A percentile compares a stretch with the other conserved stretches of the same genome.
phyloP scores from a whole-genome alignment of 129 eudicot species.

The Flaveria sonorensis region DNA sequence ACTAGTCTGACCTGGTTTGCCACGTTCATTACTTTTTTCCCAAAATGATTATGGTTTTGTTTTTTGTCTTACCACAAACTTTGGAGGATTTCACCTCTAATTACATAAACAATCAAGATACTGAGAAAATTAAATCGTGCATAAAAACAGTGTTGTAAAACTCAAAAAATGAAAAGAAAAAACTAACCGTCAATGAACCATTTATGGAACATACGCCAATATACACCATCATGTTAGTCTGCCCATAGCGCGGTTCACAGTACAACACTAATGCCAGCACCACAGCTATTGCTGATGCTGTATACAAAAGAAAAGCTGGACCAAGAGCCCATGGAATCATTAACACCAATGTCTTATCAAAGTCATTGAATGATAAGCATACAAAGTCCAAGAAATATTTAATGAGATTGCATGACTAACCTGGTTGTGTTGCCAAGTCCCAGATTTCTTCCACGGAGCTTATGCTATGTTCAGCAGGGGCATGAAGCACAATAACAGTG shows the following conservation, averaged over 20 bases:
- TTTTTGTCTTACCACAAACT: not conserved
- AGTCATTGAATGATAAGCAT: not conserved
- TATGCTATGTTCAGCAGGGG: constrained; percentile 75
- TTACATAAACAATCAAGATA: not conserved
- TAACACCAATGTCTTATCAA: not conserved
- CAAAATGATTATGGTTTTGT: not conserved
- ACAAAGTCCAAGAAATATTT: constrained; percentile 14
- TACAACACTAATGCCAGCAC: constrained; percentile 76
- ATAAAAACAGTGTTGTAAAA: too few species aligned
- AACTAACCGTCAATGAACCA: constrained; percentile 90
- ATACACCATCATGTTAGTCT: constrained; percentile 83
- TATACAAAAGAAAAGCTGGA: constrained; percentile 84
- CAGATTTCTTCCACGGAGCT: constrained; percentile 82
- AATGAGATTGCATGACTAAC: constrained; percentile 39
- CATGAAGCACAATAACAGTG: constrained; percentile 84
- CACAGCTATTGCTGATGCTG: constrained; percentile 76
- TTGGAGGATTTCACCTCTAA: not conserved
- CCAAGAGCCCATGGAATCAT: constrained; percentile 22
- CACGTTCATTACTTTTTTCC: not conserved
- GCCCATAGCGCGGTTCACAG: constrained; percentile 88
- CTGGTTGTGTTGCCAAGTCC: constrained; percentile 86
- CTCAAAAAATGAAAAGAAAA: not conserved
- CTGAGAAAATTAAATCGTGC: not conserved
- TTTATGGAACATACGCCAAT: constrained; percentile 86
- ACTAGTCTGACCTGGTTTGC: constrained; percentile 1